Base-by-base conservation (phyloP, 192 early-diverging fungal genomes). In the Backusella sp. region DNA sequence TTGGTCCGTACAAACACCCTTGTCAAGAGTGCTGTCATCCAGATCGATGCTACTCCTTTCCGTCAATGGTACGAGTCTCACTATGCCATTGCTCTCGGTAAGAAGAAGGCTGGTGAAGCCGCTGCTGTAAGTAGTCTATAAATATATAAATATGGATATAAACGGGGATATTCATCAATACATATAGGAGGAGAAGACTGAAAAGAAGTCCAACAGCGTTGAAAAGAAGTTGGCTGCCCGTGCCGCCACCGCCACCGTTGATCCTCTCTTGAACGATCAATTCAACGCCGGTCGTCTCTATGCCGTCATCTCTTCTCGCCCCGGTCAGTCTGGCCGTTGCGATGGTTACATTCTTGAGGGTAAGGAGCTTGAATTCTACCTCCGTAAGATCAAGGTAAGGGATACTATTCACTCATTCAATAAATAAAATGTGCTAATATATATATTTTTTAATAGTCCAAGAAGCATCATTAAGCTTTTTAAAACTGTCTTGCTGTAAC, bases 291-390 rank as follows among this genome's bases (percentile, higher is more conserved):
- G 96, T 80, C 95, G 96, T 90, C 87, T 95, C 77, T 97, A 89
- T 82, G 97, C 97, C 82, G 91, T 92, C 83, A 87, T 99, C 82
- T 84, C 96, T 53, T 99, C 97, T 76, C 94, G 97, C 81, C 98
- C 97, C 37, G 98, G 98, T 82, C 98, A 99, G 90, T 94, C 94
- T 81, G 98, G 98, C 76, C 94, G 98, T 83, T 88, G 90, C 79
- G 98, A 99, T 85, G 98, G 98, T 72, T 98, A 98, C 91, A 94
- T 99, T 82, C 90, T 99, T 67, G 98, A 99, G 86, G 98, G 98
- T 79, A 96, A 98, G 92, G 98, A 99, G 90, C 94, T 99, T 79
- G 98, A 98, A 75, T 99, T 99, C 94, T 99, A 99, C 93, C 82
- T 91, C 82, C 87, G 89, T 78, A 94, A 94, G 90, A 86, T 97